These are phyloP conservation scores for Bacidia rubella DNA, from an alignment of 495 filamentous ascomycete species.

Conservation along the genomic window DNA sequence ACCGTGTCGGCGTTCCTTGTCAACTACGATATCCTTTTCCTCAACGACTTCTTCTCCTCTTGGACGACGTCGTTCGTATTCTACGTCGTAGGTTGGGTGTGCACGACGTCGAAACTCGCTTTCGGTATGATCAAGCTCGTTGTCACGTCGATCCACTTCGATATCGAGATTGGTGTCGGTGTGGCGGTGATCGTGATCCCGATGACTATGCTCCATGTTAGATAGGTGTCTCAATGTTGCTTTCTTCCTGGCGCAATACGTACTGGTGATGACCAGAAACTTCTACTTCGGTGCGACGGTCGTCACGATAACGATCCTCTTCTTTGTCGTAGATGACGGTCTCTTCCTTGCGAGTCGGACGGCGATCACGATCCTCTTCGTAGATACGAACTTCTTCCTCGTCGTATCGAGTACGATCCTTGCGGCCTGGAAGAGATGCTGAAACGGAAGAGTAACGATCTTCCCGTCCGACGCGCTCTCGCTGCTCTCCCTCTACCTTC, in stretches of 20 bases:
- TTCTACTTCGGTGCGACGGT: conserved; percentile 36
- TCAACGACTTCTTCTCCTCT: conserved; percentile 24
- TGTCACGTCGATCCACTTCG: conserved; percentile 38
- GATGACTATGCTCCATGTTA: no score
- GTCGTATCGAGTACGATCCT: conserved; percentile 40
- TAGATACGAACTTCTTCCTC: conserved; percentile 72
- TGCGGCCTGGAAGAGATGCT: conserved; percentile 52
- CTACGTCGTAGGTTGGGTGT: conserved; percentile 54
- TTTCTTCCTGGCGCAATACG: conserved; percentile 29
- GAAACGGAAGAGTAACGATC: conserved; percentile 49
- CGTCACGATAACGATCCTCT: conserved; percentile 23
- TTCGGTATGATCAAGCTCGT: conserved; percentile 70
- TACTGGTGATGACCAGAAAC: conserved; percentile 42
- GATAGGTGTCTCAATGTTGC: not conserved
- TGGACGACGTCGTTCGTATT: conserved; percentile 35
- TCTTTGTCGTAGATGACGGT: conserved; percentile 37
- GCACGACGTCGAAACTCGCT: conserved; percentile 70
- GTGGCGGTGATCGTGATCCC: conserved; percentile 33
- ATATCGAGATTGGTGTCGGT: conserved; percentile 51
- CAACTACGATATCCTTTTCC: conserved; percentile 39
- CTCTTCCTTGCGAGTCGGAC: conserved; percentile 43
- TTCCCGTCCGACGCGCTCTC: conserved; percentile 76
- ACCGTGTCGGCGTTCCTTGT: conserved; percentile 42
- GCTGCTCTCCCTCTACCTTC: conserved; percentile 76
- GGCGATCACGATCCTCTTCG: conserved; percentile 53